phyloP scores from a whole-genome alignment of 1,139 yeast species.

The Protomyces inundatus region DNA sequence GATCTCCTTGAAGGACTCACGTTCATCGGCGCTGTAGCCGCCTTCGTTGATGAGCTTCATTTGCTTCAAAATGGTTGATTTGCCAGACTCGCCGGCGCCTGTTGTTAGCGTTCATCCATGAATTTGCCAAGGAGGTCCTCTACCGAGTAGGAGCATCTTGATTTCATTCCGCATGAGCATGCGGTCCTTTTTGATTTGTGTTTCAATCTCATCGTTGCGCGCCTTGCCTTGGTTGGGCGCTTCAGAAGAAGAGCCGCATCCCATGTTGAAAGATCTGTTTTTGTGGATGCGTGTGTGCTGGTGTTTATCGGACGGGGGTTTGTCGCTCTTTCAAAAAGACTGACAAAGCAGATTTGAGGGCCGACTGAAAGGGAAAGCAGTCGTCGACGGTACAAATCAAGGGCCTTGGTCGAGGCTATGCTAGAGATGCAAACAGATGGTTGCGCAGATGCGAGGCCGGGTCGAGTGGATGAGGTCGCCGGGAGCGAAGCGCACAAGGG shows the following conservation, averaged over 20 bases:
- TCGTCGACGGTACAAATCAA: no score
- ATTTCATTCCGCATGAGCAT: conserved; percentile 45
- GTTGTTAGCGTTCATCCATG: background rate
- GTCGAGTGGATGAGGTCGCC: no score
- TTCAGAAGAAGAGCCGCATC: conserved; percentile 22
- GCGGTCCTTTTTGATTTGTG: conserved; percentile 52
- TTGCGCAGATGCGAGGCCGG: no score
- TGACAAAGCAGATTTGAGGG: no score
- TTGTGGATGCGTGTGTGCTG: no score
- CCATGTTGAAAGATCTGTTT: background rate
- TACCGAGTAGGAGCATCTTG: conserved; percentile 33
- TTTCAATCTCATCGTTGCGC: conserved; percentile 64
- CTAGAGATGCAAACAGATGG: no score
- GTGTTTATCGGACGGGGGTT: no score
- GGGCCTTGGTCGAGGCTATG: no score
- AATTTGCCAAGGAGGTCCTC: background rate
- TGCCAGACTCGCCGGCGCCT: conserved; percentile 87
- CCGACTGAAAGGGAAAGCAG: no score
- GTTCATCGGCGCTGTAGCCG: conserved; percentile 75
- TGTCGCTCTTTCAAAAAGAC: no score
- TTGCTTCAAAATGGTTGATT: conserved; percentile 92
- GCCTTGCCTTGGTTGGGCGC: conserved; percentile 39
- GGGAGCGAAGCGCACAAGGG: no score
- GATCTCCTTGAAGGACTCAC: conserved; percentile 77
- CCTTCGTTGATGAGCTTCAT: conserved; percentile 79